These are phyloP conservation scores for Ascochyta koolunga DNA, from an alignment of 2,329 filamentous ascomycete species.

Conservation along the genomic window DNA sequence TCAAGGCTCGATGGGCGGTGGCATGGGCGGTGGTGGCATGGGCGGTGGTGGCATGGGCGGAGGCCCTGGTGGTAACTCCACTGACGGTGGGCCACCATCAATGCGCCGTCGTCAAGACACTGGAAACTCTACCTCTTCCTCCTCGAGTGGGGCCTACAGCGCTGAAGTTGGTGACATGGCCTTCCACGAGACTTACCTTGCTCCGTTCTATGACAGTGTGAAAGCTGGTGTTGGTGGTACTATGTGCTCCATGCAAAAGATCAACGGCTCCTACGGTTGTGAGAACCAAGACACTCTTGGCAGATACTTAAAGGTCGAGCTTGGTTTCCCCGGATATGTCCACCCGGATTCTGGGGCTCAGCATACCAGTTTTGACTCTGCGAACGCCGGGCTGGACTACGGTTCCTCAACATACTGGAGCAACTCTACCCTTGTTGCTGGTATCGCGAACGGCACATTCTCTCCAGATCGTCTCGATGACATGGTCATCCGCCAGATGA, in stretches of 20 bases:
- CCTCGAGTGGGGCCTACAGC: constrained; percentile 40
- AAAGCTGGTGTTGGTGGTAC: constrained; percentile 61
- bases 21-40: constrained; percentile 4
- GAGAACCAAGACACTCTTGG: constrained; percentile 49
- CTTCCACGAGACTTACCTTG: constrained; percentile 68
- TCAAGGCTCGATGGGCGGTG: constrained; percentile 3
- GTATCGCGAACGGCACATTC: constrained; percentile 25
- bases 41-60: constrained; percentile 3
- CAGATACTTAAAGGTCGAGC: constrained; percentile 56
- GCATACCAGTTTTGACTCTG: constrained; percentile 50
- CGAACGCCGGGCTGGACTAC: constrained; percentile 53
- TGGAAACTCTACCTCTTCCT: constrained; percentile 52
- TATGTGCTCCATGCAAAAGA: constrained; percentile 59
- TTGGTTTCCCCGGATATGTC: constrained; percentile 52
- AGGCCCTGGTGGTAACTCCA: neutral
- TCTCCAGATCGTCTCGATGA: constrained; percentile 21
- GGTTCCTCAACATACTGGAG: constrained; percentile 23
- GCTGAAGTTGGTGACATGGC: constrained; percentile 66
- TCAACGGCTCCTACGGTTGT: constrained; percentile 31
- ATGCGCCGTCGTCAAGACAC: constrained; percentile 51
- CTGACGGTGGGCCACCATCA: constrained; percentile 1
- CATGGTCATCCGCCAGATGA: constrained; percentile 23
- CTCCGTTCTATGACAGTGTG: constrained; percentile 66
- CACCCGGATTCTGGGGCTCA: constrained; percentile 52
- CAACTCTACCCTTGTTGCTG: constrained; percentile 23